Base-by-base conservation (phyloP, 352 stramenopile genomes). In the Peronospora tabacina region DNA sequence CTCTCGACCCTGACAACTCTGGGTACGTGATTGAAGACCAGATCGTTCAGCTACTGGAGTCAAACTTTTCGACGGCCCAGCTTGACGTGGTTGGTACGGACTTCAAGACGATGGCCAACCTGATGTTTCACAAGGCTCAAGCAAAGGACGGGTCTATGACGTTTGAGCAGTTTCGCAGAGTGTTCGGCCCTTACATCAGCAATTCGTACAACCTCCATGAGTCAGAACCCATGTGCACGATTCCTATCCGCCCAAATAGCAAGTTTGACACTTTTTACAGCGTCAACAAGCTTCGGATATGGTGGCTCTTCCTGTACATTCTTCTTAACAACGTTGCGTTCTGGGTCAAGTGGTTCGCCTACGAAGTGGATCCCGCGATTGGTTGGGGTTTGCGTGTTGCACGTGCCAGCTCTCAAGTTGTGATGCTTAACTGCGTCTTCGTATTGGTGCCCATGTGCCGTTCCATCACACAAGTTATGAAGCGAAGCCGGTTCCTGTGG, bases 381-480 rank as follows among this genome's bases (percentile, higher is more conserved):
- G 76, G 79, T 26, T 87, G 78, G 67, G 77, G 76, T 16, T 60
- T 88, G 19, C 70, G 79, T 20, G 72, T 92, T 47, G 81, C 81
- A 7, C 71, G 74, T 45, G 78, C 68, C 17, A 85, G 72, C 50
- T 79, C 81, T 4, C 81, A 92, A 49, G 68, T 92, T 9, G 71
- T 60, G 7, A 88, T 90, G 75, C 54, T 92, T 28, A 90, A 90
- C 56, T 78, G 69, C 36, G 51, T 79, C 2, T 79, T 92, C 37
- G 77, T 92, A 26, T 63, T 92, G 16, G 38, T 90, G 11, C 76
- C 81, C 16, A 90, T 92, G 75, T 87, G 75, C 20, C 81, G 78
- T 49, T 85, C 70, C 1, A 85, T 92, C 51, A 77, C 74, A 22
- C 63, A 78, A 22, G 70, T 88, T 36, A 75, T 89, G 62, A 86